Evolutionary conservation across 139 green algal species (phyloP), one percentile per base, ranked within the genome.

Genomic region (Chlorella sorokiniana): DNA sequence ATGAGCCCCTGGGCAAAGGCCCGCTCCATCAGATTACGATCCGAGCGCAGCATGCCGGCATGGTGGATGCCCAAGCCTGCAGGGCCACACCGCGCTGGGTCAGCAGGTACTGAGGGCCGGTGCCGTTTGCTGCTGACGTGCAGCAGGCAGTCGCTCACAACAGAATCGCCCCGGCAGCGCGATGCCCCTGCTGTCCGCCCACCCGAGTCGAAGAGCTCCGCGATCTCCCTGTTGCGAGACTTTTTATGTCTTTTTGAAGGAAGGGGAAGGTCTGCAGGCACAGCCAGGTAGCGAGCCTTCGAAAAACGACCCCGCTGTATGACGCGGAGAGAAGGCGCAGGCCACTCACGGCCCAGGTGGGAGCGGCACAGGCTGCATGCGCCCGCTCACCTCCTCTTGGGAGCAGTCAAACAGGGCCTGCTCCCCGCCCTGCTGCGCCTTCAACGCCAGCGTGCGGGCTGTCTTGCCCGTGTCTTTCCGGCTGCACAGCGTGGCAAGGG

Each of bases 401-500:
- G 35, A 48, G 76, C 86, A 87, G 81, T 94, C 91, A 83, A 96
- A 96, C 48, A 94, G 80, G 14, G 80, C 84, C 0, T 76, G 52
- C 59, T 96, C 92, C 0, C 84, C 88, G 25, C 78, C 35, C 72
- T 90, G 78, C 78, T 90, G 89, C 56, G 89, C 86, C 72, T 91
- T 91, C 10, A 82, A 63, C 1, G 91, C 88, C 61, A 99, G 86
- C 22, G 84, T 79, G 44, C 95, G 90, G 6, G 89, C 97, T 0
- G 93, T 98, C 91, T 98, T 99, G 59, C 93, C 94, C 0, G 95
- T 98, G 85, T 98, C 94, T 86, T 99, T 99, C 52, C 97, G 91
- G 51, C 88, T 95, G 73, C 54, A 52, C 1, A 48, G 4, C n/a
- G 0, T 16, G 31, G 69, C n/a, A n/a, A n/a, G n/a, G n/a, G n/a